Percentiles rank a stretch among this genome's conserved stretches.
Evolutionary conservation across 2,329 filamentous ascomycete genomes (phyloP).

Genomic region (Ascochyta viciae-villosae): DNA sequence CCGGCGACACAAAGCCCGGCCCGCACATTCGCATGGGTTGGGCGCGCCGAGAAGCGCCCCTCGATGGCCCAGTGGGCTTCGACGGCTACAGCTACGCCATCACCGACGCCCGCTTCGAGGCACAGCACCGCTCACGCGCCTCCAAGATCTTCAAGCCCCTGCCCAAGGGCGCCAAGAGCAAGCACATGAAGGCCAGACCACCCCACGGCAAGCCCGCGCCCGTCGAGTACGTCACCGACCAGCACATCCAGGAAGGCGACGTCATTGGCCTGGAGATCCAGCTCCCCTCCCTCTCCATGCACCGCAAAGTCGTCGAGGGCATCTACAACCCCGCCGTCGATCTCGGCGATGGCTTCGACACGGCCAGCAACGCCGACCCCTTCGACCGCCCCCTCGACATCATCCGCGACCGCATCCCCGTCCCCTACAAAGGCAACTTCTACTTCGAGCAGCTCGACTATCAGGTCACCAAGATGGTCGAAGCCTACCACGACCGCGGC

Average conservation of each 20-base stretch:
- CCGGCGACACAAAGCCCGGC: conserved; percentile 58
- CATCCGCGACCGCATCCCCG: conserved; percentile 92
- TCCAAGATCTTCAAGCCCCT: conserved; percentile 73
- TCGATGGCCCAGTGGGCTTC: conserved; percentile 85
- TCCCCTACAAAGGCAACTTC: conserved; percentile 89
- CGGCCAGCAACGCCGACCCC: conserved; percentile 44
- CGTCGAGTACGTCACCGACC: conserved; percentile 64
- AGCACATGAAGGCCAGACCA: conserved; percentile 49
- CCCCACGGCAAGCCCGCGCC: conserved; percentile 45
- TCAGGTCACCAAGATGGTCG: conserved; percentile 84
- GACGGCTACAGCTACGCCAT: conserved; percentile 95
- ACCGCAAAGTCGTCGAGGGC: conserved; percentile 86
- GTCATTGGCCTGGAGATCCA: conserved; percentile 94
- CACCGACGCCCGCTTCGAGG: conserved; percentile 87
- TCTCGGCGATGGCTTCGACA: conserved; percentile 64
- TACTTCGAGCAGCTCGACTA: conserved; percentile 96
- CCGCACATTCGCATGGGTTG: conserved; percentile 81
- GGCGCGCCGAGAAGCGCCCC: conserved; percentile 78
- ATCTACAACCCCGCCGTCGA: conserved; percentile 89
- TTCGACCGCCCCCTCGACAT: conserved; percentile 73
- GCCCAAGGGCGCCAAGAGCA: conserved; percentile 48
- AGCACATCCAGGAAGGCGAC: conserved; percentile 86
- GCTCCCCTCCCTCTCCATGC: conserved; percentile 82
- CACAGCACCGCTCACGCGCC: conserved; percentile 92
- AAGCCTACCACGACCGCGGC: conserved; percentile 64